Evolutionary conservation across 2,329 filamentous ascomycete species (phyloP).

Genomic region (Monilinia vaccinii-corymbosi): DNA sequence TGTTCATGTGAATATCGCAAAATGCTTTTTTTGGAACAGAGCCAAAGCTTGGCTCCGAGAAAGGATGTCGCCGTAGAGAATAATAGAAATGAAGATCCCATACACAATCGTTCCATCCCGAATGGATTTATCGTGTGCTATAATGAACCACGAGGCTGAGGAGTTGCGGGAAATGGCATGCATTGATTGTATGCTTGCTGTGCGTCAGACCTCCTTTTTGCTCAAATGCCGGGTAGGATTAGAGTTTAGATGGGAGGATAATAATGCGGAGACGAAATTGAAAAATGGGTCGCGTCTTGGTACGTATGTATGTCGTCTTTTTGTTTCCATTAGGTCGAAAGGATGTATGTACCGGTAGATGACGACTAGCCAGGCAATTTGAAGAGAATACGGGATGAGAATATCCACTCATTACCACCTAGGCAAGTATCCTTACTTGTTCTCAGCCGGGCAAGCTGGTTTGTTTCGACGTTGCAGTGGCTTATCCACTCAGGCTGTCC

Average conservation of each 20-base stretch:
- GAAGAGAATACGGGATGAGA: not conserved
- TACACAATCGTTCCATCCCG: not conserved
- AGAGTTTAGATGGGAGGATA: slow-evolving; percentile 1
- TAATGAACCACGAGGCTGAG: slow-evolving; percentile 6
- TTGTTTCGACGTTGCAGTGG: slow-evolving; percentile 3
- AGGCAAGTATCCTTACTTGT: not conserved
- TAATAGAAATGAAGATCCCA: not conserved
- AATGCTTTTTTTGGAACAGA: not conserved
- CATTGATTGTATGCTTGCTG: slow-evolving; percentile 2
- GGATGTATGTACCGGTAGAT: not conserved
- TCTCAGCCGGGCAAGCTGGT: not conserved
- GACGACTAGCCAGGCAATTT: not conserved
- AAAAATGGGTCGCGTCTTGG: not conserved
- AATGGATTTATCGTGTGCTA: not conserved
- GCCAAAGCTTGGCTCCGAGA: not conserved
- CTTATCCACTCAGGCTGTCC: not conserved
- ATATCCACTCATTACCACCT: too few relatives aligned
- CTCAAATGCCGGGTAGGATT: slow-evolving; percentile 7
- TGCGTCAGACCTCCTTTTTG: not conserved
- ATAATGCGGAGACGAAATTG: slow-evolving; percentile 1
- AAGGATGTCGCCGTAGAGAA: not conserved
- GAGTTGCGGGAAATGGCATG: slow-evolving; percentile 8
- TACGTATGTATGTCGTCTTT: not conserved
- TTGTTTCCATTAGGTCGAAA: not conserved
- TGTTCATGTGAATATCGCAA: not conserved